phyloP scores from a whole-genome alignment of 192 early-diverging fungal genomes.

The Umbelopsis sp. region DNA sequence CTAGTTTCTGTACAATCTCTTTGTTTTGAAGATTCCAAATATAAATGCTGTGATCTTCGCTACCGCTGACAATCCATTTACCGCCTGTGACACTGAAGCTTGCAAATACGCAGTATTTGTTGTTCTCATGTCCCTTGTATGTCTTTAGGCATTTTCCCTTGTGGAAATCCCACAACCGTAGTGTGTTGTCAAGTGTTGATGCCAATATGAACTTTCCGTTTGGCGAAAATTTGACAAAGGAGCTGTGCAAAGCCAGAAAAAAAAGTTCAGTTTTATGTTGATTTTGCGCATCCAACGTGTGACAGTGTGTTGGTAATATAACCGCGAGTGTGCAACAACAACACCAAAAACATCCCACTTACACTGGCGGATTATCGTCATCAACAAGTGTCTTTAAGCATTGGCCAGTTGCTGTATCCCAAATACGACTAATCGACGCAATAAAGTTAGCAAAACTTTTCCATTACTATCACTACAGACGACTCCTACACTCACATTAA shows the following conservation, averaged over 20 bases:
- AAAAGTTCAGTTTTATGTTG: too few species aligned
- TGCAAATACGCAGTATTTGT: constrained; percentile 92
- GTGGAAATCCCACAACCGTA: constrained; percentile 94
- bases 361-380: constrained; percentile 95
- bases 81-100: constrained; percentile 91
- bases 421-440: constrained; percentile 76
- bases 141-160: constrained; percentile 96
- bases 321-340: not conserved
- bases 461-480: not conserved
- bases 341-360: constrained; percentile 30
- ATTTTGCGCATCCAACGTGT: too few species aligned
- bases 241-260: constrained; percentile 30
- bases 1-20: constrained; percentile 92
- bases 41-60: constrained; percentile 93
- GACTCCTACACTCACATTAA: constrained; percentile 72
- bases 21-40: constrained; percentile 98
- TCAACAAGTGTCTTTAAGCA: constrained; percentile 97
- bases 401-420: constrained; percentile 98
- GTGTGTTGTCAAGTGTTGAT: constrained; percentile 88
- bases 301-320: not conserved
- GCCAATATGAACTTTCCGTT: constrained; percentile 99
- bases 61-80: constrained; percentile 96
- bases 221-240: constrained; percentile 98
- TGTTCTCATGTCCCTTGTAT: constrained; percentile 90
- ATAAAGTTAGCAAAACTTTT: not conserved